Conservation (phyloP, 2,329 filamentous ascomycete species). For the Cladophialophora exuberans region DNA sequence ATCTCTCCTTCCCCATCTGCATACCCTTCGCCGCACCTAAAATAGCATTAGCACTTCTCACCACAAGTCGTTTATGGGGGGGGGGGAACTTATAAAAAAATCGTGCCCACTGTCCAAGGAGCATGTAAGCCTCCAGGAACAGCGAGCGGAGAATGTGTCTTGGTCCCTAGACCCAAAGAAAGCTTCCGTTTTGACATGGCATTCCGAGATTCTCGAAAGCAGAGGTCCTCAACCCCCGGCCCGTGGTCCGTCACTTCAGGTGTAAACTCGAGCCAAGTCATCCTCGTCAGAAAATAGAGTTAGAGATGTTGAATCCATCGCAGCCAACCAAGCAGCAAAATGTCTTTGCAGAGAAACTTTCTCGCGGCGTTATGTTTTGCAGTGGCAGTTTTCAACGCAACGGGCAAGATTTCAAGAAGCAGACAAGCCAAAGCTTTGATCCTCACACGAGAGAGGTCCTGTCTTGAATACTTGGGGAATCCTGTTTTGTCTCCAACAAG, state of each 20-base stretch:
- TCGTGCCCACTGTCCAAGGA: slow-evolving; percentile 20
- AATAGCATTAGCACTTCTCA: slow-evolving; percentile 26
- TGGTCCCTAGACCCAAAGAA: slow-evolving; percentile 5
- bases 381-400: slow-evolving; percentile 13
- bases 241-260: slow-evolving; percentile 29
- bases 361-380: slow-evolving; percentile 2
- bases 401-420: slow-evolving; percentile 45
- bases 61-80: not conserved
- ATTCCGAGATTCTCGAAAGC: slow-evolving; percentile 6
- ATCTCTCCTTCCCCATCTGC: too few species aligned
- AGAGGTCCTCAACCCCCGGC: slow-evolving; percentile 12
- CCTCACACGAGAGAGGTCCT: slow-evolving; percentile 91
- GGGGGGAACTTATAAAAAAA: slow-evolving; percentile 35
- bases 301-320: slow-evolving; percentile 15
- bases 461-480: slow-evolving; percentile 42
- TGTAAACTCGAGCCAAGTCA: slow-evolving; percentile 24
- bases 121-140: slow-evolving; percentile 29
- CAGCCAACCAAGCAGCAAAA: slow-evolving; percentile 16
- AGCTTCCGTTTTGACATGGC: slow-evolving; percentile 9
- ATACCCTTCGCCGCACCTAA: too few species aligned
- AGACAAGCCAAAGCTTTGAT: slow-evolving; percentile 95
- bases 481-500: slow-evolving; percentile 17
- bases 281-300: slow-evolving; percentile 23
- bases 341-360: slow-evolving; percentile 21
- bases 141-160: not conserved